Percentiles rank a stretch among this genome's conserved stretches.
phyloP scores from a whole-genome alignment of 2,329 filamentous ascomycete species.

The Ophiocordyceps sinensis region DNA sequence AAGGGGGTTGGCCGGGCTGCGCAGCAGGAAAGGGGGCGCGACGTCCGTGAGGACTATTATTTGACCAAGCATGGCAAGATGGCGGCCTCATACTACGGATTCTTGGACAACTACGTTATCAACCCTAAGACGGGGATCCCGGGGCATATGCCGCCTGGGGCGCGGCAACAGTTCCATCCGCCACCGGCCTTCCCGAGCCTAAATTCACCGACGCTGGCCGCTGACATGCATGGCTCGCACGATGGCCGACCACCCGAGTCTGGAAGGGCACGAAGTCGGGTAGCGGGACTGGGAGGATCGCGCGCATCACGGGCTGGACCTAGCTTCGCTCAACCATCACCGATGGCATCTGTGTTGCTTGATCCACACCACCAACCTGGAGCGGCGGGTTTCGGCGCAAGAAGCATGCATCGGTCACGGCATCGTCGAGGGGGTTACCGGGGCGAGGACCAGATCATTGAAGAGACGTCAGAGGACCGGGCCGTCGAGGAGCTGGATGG shows the following conservation, averaged over 20 bases:
- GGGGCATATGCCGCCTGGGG: slow-evolving; percentile 41
- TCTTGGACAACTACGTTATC: slow-evolving; percentile 79
- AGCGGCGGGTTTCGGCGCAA: slow-evolving; percentile 27
- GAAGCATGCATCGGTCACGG: slow-evolving; percentile 32
- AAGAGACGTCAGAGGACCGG: slow-evolving; percentile 38
- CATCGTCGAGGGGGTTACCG: slow-evolving; percentile 29
- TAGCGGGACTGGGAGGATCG: slow-evolving; percentile 13
- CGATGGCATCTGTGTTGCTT: slow-evolving; percentile 58
- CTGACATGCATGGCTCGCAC: slow-evolving; percentile 39
- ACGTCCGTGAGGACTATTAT: slow-evolving; percentile 83
- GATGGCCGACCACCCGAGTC: slow-evolving; percentile 23
- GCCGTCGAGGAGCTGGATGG: slow-evolving; percentile 33
- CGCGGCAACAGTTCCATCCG: slow-evolving; percentile 49
- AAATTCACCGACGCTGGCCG: slow-evolving; percentile 43
- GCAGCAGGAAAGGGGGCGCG: slow-evolving; percentile 27
- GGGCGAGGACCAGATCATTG: slow-evolving; percentile 35
- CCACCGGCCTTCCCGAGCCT: slow-evolving; percentile 62
- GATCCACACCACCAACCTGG: slow-evolving; percentile 61
- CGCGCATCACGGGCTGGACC: slow-evolving; percentile 15
- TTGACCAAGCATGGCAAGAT: slow-evolving; percentile 94
- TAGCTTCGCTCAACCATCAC: slow-evolving; percentile 38
- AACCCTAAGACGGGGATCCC: slow-evolving; percentile 56
- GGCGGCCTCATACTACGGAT: slow-evolving; percentile 92
- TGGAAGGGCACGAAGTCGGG: slow-evolving; percentile 29
- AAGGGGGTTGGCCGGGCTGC: slow-evolving; percentile 46